Evolutionary conservation across 2,329 filamentous ascomycete genomes (phyloP).

Genomic region (Talaromyces sp.): DNA sequence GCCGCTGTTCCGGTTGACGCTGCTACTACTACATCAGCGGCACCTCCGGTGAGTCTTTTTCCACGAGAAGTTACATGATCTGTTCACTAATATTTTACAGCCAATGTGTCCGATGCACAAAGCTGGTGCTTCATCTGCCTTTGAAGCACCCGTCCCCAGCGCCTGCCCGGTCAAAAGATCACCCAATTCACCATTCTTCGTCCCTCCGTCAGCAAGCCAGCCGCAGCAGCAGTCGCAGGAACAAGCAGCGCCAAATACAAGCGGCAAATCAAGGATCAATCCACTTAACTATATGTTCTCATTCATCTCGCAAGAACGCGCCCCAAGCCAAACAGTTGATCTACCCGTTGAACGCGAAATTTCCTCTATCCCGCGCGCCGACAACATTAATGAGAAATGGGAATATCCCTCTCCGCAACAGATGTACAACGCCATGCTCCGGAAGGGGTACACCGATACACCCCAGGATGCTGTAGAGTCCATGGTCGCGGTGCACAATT

Average conservation of each 20-base stretch:
- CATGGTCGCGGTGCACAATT: conserved; percentile 98
- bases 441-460: conserved; percentile 94
- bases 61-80: conserved; percentile 42
- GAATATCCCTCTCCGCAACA: conserved; percentile 98
- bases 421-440: conserved; percentile 97
- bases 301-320: conserved; percentile 74
- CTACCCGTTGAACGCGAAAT: conserved; percentile 78
- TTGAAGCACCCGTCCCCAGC: conserved; percentile 28
- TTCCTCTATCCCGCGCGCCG: conserved; percentile 87
- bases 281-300: conserved; percentile 95
- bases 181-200: conserved; percentile 49
- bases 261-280: conserved; percentile 60
- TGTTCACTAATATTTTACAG: conserved; percentile 42
- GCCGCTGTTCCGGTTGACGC: conserved; percentile 31
- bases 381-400: conserved; percentile 68
- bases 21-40: conserved; percentile 34
- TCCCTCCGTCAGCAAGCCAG: conserved; percentile 30
- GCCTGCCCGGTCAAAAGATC: conserved; percentile 47
- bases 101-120: conserved; percentile 69
- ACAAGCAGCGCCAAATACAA: conserved; percentile 31
- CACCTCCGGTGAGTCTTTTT: conserved; percentile 15
- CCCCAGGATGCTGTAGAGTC: conserved; percentile 88
- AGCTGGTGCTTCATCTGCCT: conserved; percentile 34
- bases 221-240: conserved; percentile 32
- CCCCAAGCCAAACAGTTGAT: conserved; percentile 66